Conservation (phyloP, 2,329 filamentous ascomycete species). For the Leptodontidium sp. region DNA sequence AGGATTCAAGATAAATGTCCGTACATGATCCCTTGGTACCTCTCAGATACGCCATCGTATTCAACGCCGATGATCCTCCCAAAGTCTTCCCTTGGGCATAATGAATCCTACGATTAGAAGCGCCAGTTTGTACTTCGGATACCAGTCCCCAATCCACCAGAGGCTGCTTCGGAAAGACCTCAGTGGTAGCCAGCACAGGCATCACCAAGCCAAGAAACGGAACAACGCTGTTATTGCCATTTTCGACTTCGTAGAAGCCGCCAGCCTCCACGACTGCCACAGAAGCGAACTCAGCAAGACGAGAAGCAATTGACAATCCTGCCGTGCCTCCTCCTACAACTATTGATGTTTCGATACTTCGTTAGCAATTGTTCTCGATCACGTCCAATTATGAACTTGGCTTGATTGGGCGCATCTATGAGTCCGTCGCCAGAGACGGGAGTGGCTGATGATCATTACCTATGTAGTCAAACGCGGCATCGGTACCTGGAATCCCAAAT, state of each 20-base stretch:
- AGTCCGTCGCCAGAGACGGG: background rate
- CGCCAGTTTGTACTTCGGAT: conserved; percentile 23
- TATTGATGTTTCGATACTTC: background rate
- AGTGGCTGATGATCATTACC: conserved; percentile 19
- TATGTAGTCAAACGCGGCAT: conserved; percentile 51
- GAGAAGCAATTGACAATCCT: conserved; percentile 53
- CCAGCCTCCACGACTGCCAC: conserved; percentile 55
- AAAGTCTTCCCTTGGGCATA: conserved; percentile 35
- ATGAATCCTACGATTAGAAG: conserved; percentile 23
- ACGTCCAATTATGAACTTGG: background rate
- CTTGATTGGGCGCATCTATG: background rate
- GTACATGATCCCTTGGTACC: conserved; percentile 47
- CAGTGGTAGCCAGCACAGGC: conserved; percentile 6
- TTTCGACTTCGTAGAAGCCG: conserved; percentile 36
- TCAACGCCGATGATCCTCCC: conserved; percentile 52
- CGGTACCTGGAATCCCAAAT: conserved; percentile 32
- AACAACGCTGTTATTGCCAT: conserved; percentile 30
- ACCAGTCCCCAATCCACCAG: conserved; percentile 32
- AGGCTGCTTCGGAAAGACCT: conserved; percentile 16
- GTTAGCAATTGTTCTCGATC: background rate
- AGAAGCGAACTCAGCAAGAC: conserved; percentile 48
- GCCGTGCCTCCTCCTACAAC: conserved; percentile 57
- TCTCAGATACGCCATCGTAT: conserved; percentile 50
- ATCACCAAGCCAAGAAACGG: conserved; percentile 9
- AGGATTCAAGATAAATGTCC: too few relatives aligned